These are phyloP conservation scores for Chalciporus chontae DNA, from an alignment of 768 basidiomycete species.

Conservation along the genomic window DNA sequence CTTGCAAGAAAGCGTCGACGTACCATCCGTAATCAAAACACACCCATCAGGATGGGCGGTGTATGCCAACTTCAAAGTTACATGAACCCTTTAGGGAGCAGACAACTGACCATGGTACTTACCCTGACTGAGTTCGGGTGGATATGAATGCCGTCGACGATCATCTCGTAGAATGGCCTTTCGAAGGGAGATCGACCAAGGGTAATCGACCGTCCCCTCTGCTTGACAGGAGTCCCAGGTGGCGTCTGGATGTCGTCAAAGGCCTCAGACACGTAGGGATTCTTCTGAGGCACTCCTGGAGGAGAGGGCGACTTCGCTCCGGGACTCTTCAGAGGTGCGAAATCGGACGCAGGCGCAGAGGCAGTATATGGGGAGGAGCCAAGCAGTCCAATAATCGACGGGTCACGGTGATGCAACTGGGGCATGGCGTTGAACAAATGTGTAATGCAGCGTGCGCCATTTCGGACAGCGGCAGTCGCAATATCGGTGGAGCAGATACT, in stretches of 20 bases:
- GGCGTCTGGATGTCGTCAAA: conserved; percentile 57
- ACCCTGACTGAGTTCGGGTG: conserved; percentile 89
- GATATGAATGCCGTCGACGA: conserved; percentile 88
- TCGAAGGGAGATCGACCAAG: conserved; percentile 46
- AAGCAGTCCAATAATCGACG: conserved; percentile 85
- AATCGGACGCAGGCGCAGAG: conserved; percentile 35
- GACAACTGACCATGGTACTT: conserved; percentile 24
- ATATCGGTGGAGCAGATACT: conserved; percentile 74
- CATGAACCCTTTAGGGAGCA: not conserved
- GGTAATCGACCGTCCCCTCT: conserved; percentile 30
- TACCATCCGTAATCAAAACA: conserved; percentile 88
- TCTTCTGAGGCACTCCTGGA: conserved; percentile 12
- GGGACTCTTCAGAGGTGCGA: conserved; percentile 19
- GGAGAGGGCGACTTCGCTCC: conserved; percentile 12
- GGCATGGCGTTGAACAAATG: conserved; percentile 96
- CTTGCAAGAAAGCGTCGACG: conserved; percentile 9
- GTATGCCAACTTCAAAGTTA: conserved; percentile 64
- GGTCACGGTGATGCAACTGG: conserved; percentile 84
- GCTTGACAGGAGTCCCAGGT: conserved; percentile 45
- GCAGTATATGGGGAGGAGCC: conserved; percentile 69
- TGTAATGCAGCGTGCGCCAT: conserved; percentile 82
- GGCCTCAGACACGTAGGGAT: conserved; percentile 50
- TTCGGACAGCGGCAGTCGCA: conserved; percentile 65
- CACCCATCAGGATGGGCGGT: conserved; percentile 80
- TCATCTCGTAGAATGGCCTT: conserved; percentile 83